phyloP scores from a whole-genome alignment of 176 grass and related monocot species.

The Zea luxurians region DNA sequence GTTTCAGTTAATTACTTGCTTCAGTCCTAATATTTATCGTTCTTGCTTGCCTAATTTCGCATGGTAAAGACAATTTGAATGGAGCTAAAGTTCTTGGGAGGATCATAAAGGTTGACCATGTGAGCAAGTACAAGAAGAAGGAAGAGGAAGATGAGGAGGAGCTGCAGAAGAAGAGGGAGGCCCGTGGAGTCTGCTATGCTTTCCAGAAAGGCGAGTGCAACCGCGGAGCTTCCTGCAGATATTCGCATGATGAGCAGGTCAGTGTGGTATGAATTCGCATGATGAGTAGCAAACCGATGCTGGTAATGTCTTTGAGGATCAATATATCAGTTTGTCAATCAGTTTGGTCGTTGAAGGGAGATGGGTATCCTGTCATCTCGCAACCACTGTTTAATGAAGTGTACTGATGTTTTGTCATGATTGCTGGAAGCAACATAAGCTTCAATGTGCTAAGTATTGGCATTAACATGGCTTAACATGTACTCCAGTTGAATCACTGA shows the following conservation, averaged over 20 bases:
- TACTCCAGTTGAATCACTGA: neutral
- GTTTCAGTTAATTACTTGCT: neutral
- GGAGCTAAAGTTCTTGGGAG: conserved; percentile 86
- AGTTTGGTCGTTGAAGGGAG: conserved; percentile 7
- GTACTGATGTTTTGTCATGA: neutral
- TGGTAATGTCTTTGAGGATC: neutral
- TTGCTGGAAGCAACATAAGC: conserved; percentile 4
- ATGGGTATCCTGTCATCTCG: neutral
- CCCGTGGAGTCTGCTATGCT: conserved; percentile 80
- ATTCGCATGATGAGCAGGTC: conserved; percentile 87
- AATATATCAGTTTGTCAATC: neutral
- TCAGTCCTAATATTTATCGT: neutral
- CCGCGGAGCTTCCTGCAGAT: conserved; percentile 76
- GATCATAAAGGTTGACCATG: conserved; percentile 89
- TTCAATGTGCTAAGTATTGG: neutral
- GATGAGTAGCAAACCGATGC: neutral
- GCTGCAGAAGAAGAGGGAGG: conserved; percentile 69
- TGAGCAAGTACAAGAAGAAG: conserved; percentile 90
- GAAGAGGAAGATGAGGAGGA: conserved; percentile 89
- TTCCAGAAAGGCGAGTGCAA: conserved; percentile 97
- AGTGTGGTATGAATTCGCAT: neutral
- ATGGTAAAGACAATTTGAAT: conserved; percentile 75
- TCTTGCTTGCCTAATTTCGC: neutral
- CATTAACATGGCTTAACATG: neutral
- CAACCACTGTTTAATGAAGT: neutral